Conservation (phyloP, 2,329 filamentous ascomycete species). For the Cercospora brassicicola region DNA sequence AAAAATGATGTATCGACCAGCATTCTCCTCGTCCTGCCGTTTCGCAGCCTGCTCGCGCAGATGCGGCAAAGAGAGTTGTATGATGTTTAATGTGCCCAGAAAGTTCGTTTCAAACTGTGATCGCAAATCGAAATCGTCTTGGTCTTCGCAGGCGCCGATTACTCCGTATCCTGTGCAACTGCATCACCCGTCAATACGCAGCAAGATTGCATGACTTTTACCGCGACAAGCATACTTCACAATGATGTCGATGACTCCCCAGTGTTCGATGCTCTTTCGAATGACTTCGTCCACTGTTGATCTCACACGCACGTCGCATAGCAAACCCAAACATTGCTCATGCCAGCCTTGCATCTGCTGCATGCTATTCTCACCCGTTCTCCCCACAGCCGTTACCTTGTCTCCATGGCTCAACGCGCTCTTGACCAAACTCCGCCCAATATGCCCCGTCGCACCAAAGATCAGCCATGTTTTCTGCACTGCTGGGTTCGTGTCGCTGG, state of each 20-base stretch:
- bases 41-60: conserved; percentile 67
- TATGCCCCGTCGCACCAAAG: conserved; percentile 95
- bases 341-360: conserved; percentile 72
- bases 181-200: conserved; percentile 6
- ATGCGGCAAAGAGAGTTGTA: conserved; percentile 83
- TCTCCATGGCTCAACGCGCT: conserved; percentile 78
- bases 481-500: conserved; percentile 65
- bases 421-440: conserved; percentile 87
- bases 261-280: conserved; percentile 67
- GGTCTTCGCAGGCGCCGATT: conserved; percentile 93
- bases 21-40: conserved; percentile 31
- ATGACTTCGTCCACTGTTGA: conserved; percentile 74
- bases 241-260: conserved; percentile 76
- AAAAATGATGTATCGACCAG: conserved; percentile 88
- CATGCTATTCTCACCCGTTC: conserved; percentile 72
- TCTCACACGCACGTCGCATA: conserved; percentile 85
- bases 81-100: conserved; percentile 90
- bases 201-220: not conserved
- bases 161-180: conserved; percentile 89
- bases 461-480: conserved; percentile 89
- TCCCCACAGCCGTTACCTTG: conserved; percentile 80
- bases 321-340: conserved; percentile 70
- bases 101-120: conserved; percentile 99
- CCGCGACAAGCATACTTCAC: conserved; percentile 61
- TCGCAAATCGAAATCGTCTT: conserved; percentile 89